These are phyloP conservation scores for Trebouxia gelatinosa DNA, from an alignment of 163 green algal genomes.

Conservation along the genomic window DNA sequence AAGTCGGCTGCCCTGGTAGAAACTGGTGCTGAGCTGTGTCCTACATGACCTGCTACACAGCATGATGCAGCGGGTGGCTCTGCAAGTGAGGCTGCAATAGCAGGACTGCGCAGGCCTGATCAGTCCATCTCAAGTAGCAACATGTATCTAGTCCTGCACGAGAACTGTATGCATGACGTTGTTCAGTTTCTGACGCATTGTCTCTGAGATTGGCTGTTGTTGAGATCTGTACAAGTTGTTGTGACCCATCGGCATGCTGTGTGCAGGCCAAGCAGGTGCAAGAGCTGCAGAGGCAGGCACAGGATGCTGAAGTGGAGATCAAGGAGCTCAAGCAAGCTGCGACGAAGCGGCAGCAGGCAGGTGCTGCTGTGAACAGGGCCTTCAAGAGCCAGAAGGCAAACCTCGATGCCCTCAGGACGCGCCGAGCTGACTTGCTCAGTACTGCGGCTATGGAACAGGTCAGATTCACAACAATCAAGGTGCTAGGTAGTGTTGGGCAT, in stretches of 20 bases:
- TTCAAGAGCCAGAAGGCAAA: slow-evolving; percentile 42
- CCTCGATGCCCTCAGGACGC: slow-evolving; percentile 46
- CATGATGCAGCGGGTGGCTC: no score
- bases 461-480: background rate
- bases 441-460: slow-evolving; percentile 51
- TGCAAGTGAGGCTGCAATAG: no score
- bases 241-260: background rate
- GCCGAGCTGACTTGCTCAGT: slow-evolving; percentile 51
- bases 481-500: background rate
- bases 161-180: no score
- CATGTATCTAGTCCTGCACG: no score
- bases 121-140: no score
- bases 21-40: no score
- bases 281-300: slow-evolving; percentile 35
- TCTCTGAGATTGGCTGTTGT: no score
- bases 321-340: slow-evolving; percentile 54
- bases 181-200: no score
- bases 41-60: no score
- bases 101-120: no score
- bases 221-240: no score
- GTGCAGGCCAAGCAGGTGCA: background rate
- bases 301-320: slow-evolving; percentile 31
- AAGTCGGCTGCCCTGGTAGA: no score
- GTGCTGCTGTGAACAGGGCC: slow-evolving; percentile 2
- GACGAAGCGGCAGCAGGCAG: slow-evolving; percentile 34